A percentile compares a stretch with the other conserved stretches of the same genome.
Evolutionary conservation across 768 basidiomycete genomes (phyloP).

Genomic region (Termitomyces sp.): DNA sequence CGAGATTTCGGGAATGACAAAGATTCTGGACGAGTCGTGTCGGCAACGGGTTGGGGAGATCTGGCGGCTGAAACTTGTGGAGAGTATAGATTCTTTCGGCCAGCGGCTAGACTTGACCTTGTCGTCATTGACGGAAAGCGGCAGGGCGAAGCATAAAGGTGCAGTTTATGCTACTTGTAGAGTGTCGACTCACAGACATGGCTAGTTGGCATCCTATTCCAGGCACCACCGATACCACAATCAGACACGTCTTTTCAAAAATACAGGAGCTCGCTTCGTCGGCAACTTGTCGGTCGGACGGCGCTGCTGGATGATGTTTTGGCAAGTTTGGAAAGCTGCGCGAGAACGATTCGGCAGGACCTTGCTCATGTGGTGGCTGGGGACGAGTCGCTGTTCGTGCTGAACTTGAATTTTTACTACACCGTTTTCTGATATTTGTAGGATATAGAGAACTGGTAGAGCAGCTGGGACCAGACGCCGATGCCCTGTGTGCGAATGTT

Average conservation of each 20-base stretch:
- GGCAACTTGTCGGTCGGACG: conserved; percentile 63
- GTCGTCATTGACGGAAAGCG: conserved; percentile 23
- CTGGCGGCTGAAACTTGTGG: conserved; percentile 47
- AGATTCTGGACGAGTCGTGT: conserved; percentile 48
- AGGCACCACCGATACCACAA: conserved; percentile 42
- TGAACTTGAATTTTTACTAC: too few relatives aligned
- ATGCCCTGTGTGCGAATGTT: conserved; percentile 37
- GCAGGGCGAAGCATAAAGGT: conserved; percentile 25
- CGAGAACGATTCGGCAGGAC: conserved; percentile 55
- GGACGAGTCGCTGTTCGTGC: conserved; percentile 38
- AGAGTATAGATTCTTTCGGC: conserved; percentile 42
- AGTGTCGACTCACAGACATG: conserved; percentile 23
- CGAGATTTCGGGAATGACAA: conserved; percentile 41
- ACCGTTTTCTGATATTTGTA: conserved; percentile 5
- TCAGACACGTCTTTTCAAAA: conserved; percentile 49
- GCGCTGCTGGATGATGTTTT: conserved; percentile 55
- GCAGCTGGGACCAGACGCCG: conserved; percentile 46
- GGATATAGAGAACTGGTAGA: conserved; percentile 32
- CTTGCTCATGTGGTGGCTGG: conserved; percentile 38
- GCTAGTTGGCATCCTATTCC: conserved; percentile 55
- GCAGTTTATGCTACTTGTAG: neutral
- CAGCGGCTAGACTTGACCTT: conserved; percentile 34
- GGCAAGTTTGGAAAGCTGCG: conserved; percentile 52
- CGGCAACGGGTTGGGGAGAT: conserved; percentile 50
- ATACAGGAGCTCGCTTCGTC: conserved; percentile 56